Evolutionary conservation across 2,329 filamentous ascomycete genomes (phyloP).

Genomic region (Diaporthe citriasiana): DNA sequence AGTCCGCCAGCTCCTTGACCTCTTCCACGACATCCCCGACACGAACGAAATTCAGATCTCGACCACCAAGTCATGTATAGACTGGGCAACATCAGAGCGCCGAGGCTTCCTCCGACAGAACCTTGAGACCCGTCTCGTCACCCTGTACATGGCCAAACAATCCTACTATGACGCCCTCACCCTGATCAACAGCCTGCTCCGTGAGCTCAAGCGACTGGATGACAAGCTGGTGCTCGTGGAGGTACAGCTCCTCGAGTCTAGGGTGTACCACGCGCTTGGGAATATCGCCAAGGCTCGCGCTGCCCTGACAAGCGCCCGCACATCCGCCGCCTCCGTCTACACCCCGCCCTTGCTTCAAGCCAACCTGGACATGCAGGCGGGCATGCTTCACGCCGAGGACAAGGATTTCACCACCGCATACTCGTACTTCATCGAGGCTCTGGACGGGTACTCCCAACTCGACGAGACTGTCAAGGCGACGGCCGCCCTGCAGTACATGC

Average conservation of each 20-base stretch:
- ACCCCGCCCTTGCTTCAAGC: slow-evolving; percentile 95
- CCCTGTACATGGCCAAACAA: slow-evolving; percentile 96
- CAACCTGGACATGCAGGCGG: slow-evolving; percentile 98
- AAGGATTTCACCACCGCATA: slow-evolving; percentile 99
- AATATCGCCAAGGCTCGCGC: slow-evolving; percentile 97
- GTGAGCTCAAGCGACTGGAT: slow-evolving; percentile 96
- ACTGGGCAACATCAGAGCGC: slow-evolving; percentile 96
- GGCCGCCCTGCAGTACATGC: slow-evolving; percentile 98
- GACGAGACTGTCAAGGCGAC: slow-evolving; percentile 92
- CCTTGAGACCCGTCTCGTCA: slow-evolving; percentile 94
- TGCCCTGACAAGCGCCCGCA: slow-evolving; percentile 92
- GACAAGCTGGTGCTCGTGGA: slow-evolving; percentile 99
- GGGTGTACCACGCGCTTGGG: slow-evolving; percentile 96
- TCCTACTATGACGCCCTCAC: slow-evolving; percentile 97
- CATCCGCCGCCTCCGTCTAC: slow-evolving; percentile 96
- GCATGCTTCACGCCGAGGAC: slow-evolving; percentile 98
- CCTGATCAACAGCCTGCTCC: slow-evolving; percentile 95
- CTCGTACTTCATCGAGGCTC: slow-evolving; percentile 99
- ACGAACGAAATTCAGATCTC: slow-evolving; percentile 93
- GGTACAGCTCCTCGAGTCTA: slow-evolving; percentile 96
- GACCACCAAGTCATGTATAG: slow-evolving; percentile 99
- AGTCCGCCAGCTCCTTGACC: slow-evolving; percentile 97
- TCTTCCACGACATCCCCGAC: slow-evolving; percentile 94
- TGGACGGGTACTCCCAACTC: slow-evolving; percentile 95
- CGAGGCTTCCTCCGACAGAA: slow-evolving; percentile 97